Conservation (phyloP, 768 basidiomycete species). For the Saitozyma sp. region DNA sequence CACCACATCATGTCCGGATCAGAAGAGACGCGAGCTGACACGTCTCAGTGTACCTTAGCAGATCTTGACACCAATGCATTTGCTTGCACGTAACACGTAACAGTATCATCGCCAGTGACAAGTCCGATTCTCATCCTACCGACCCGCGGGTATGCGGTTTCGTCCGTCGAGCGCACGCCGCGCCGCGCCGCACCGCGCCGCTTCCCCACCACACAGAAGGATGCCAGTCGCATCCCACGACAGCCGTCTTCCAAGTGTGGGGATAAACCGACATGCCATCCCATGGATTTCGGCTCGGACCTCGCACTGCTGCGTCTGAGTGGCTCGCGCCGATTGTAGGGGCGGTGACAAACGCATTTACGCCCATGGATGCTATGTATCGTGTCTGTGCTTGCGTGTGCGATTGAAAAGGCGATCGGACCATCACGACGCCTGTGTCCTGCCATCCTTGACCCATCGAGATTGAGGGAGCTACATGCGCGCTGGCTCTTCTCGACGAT, state of each 20-base stretch:
- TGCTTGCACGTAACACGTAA: too few species aligned
- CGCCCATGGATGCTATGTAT: not conserved
- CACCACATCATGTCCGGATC: slow-evolving; percentile 7
- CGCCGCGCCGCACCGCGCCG: not conserved
- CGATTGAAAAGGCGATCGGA: too few species aligned
- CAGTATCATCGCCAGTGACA: too few species aligned
- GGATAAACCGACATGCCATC: slow-evolving; percentile 32
- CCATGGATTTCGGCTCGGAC: slow-evolving; percentile 40
- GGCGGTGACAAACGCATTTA: slow-evolving; percentile 3
- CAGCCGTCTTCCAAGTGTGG: slow-evolving; percentile 28
- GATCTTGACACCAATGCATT: not conserved
- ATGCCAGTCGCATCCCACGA: slow-evolving; percentile 19
- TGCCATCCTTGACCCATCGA: too few species aligned
- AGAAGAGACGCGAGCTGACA: slow-evolving; percentile 10
- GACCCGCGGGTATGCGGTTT: too few species aligned
- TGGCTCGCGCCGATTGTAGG: slow-evolving; percentile 40
- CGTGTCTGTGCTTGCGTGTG: too few species aligned
- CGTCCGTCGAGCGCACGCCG: too few species aligned
- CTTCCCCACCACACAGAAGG: slow-evolving; percentile 35
- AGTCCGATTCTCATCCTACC: too few species aligned
- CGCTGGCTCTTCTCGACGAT: too few species aligned
- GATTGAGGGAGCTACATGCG: too few species aligned
- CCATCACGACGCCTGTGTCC: too few species aligned
- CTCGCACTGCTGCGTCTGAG: slow-evolving; percentile 15
- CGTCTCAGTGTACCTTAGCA: not conserved